These are phyloP conservation scores for Moricandia moricandioides DNA, from an alignment of 345 rosid species.

Conservation along the genomic window DNA sequence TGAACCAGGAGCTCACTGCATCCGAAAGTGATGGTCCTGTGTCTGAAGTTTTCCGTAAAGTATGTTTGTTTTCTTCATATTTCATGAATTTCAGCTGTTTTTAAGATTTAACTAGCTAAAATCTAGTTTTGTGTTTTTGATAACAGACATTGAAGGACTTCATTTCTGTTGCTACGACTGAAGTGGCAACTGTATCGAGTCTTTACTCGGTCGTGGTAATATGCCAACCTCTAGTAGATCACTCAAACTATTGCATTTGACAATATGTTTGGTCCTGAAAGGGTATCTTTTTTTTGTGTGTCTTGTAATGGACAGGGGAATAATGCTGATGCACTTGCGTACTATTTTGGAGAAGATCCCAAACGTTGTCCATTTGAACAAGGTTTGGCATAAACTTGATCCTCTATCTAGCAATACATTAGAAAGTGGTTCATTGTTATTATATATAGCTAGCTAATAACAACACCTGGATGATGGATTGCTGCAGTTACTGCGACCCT, in stretches of 20 bases:
- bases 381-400: conserved; percentile 50
- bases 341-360: conserved; percentile 97
- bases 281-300: not conserved
- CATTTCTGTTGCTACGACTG: conserved; percentile 70
- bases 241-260: not conserved
- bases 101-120: conserved; percentile 17
- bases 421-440: not conserved
- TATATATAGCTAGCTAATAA: conserved; percentile 1
- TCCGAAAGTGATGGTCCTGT: conserved; percentile 96
- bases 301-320: conserved; percentile 64
- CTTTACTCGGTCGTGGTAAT: conserved; percentile 87
- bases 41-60: conserved; percentile 84
- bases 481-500: conserved; percentile 85
- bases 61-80: conserved; percentile 23
- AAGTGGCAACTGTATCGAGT: conserved; percentile 73
- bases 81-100: not conserved
- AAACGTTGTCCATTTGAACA: conserved; percentile 95
- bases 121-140: conserved; percentile 9
- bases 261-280: conserved; percentile 5
- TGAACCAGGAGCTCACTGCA: conserved; percentile 80
- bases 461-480: conserved; percentile 5
- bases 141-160: conserved; percentile 73
- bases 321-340: conserved; percentile 96
- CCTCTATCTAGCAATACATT: not conserved
- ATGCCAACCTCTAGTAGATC: conserved; percentile 21